A percentile compares a stretch with the other conserved stretches of the same genome.
These are phyloP conservation scores for Fonsecaea multimorphosa DNA, from an alignment of 2,329 filamentous ascomycete species.

Conservation along the genomic window DNA sequence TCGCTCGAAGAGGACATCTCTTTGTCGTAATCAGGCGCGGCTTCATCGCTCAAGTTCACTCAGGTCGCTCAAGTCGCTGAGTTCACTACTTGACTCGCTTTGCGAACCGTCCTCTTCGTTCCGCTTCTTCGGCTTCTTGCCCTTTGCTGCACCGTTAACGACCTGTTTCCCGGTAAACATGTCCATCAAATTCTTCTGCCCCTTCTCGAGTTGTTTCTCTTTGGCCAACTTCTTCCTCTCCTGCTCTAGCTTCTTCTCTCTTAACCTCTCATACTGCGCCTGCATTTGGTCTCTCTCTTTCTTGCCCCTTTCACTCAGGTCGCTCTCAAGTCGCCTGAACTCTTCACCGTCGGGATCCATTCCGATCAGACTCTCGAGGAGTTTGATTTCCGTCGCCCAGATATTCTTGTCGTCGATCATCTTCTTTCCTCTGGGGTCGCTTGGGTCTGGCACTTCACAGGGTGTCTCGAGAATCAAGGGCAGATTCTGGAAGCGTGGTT, in stretches of 20 bases:
- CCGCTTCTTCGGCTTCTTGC: constrained; percentile 49
- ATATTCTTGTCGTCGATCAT: constrained; percentile 73
- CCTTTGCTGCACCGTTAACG: constrained; percentile 48
- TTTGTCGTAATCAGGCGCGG: not conserved
- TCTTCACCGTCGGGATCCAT: constrained; percentile 78
- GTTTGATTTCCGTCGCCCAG: constrained; percentile 93
- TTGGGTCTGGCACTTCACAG: constrained; percentile 69
- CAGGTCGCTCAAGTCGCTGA: constrained; percentile 9
- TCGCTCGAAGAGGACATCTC: not conserved
- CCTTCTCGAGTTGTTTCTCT: constrained; percentile 43
- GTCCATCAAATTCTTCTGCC: constrained; percentile 51
- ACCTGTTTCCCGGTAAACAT: constrained; percentile 44
- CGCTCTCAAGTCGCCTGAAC: constrained; percentile 69
- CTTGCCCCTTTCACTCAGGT: constrained; percentile 71
- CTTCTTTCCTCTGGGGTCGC: constrained; percentile 37
- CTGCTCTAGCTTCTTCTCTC: constrained; percentile 62
- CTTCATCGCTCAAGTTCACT: constrained; percentile 19
- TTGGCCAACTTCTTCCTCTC: constrained; percentile 63
- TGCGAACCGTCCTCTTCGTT: constrained; percentile 43
- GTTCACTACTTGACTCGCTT: constrained; percentile 23
- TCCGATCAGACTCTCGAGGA: constrained; percentile 85
- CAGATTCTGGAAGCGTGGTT: constrained; percentile 73
- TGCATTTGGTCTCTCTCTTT: constrained; percentile 76
- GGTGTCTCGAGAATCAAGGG: constrained; percentile 98
- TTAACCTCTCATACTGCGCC: constrained; percentile 78